Evolutionary conservation across 331 rosid species (phyloP).

Genomic region (Malus hybrid): DNA sequence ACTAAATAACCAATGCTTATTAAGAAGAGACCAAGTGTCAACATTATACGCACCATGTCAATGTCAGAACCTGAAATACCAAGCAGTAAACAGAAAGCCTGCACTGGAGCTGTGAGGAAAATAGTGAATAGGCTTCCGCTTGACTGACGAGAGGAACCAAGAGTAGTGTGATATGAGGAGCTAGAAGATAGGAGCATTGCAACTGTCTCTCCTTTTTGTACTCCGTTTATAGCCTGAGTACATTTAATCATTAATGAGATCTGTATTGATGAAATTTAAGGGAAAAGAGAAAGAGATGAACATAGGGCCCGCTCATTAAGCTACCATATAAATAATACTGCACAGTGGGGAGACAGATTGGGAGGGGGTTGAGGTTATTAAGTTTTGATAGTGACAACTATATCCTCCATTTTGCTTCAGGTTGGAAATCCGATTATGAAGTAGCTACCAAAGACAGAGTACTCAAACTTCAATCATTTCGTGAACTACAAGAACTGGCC

Average conservation of each 20-base stretch:
- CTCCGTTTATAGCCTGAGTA: slow-evolving; percentile 59
- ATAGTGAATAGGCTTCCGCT: slow-evolving; percentile 83
- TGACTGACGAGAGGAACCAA: slow-evolving; percentile 39
- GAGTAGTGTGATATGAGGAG: slow-evolving; percentile 33
- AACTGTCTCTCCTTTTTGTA: slow-evolving; percentile 72
- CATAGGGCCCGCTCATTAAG: neutral
- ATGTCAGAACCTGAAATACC: slow-evolving; percentile 65
- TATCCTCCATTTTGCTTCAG: too few relatives aligned
- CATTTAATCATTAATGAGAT: neutral
- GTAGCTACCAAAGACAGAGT: neutral
- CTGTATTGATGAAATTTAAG: neutral
- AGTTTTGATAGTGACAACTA: neutral
- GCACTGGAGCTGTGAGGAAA: slow-evolving; percentile 90
- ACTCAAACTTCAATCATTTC: neutral
- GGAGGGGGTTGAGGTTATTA: neutral
- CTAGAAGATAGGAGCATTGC: slow-evolving; percentile 92
- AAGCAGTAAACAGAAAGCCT: slow-evolving; percentile 74
- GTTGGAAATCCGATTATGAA: neutral
- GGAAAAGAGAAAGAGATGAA: neutral
- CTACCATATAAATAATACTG: neutral
- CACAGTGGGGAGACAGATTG: neutral
- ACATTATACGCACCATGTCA: slow-evolving; percentile 50
- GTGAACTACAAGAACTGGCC: neutral
- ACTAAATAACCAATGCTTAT: neutral
- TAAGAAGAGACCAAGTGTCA: slow-evolving; percentile 7